phyloP scores from a whole-genome alignment of 192 early-diverging fungal genomes.

The Coemansia sp. region DNA sequence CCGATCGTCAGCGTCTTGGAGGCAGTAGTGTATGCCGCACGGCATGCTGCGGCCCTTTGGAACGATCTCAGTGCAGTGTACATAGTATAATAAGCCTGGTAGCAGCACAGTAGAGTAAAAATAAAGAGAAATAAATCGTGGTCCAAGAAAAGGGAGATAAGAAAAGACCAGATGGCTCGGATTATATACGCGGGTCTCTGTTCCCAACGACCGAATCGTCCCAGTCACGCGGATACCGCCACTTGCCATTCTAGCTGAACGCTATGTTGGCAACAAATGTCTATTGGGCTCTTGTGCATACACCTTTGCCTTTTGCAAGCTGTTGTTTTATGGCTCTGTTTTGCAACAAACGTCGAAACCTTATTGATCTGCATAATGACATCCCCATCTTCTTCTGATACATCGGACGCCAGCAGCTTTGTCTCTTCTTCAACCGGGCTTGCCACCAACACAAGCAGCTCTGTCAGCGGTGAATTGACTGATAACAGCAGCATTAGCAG shows the following conservation, averaged over 20 bases:
- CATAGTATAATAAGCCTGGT: conserved; percentile 12
- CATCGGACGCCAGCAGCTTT: neutral
- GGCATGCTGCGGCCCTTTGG: conserved; percentile 19
- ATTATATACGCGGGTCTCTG: too few relatives aligned
- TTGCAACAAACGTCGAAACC: neutral
- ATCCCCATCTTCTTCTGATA: neutral
- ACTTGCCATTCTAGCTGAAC: too few relatives aligned
- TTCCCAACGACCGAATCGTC: too few relatives aligned
- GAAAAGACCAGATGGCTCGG: neutral
- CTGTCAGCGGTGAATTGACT: neutral
- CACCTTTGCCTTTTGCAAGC: too few relatives aligned
- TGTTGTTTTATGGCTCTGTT: neutral
- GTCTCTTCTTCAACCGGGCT: neutral
- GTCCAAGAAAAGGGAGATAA: too few relatives aligned
- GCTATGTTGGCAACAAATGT: too few relatives aligned
- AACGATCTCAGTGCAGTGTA: conserved; percentile 40
- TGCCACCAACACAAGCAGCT: neutral
- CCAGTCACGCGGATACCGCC: too few relatives aligned
- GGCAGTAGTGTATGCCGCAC: conserved; percentile 24
- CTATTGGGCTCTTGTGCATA: too few relatives aligned
- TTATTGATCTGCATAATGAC: neutral
- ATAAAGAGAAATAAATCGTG: neutral
- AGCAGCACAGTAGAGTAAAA: neutral
- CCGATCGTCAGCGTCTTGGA: conserved; percentile 75
- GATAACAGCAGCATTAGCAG: neutral